Percentiles rank a stretch among this genome's conserved stretches.
phyloP scores from a whole-genome alignment of 1,284 basidiomycete species.

The Ustilago esculenta region DNA sequence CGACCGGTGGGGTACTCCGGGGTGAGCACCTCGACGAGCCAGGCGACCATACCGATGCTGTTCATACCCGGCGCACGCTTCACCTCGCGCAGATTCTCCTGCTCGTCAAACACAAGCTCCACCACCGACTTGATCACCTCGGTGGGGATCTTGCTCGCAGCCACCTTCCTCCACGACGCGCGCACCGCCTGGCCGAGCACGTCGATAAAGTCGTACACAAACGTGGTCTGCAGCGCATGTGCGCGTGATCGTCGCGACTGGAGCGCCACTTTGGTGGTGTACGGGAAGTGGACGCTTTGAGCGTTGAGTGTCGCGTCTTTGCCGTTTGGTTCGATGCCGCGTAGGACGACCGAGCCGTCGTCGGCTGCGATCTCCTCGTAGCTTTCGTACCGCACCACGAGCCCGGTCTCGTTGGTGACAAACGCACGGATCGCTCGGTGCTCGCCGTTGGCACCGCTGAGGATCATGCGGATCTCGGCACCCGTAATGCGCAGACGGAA shows the following conservation, averaged over 20 bases:
- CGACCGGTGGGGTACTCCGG: constrained; percentile 94
- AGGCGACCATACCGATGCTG: constrained; percentile 96
- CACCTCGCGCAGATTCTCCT: constrained; percentile 86
- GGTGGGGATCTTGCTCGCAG: constrained; percentile 68
- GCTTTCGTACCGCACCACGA: constrained; percentile 98
- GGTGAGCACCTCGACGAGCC: constrained; percentile 92
- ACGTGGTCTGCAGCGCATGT: constrained; percentile 97
- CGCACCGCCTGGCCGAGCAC: constrained; percentile 96
- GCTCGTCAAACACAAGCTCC: constrained; percentile 82
- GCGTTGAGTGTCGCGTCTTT: constrained; percentile 55
- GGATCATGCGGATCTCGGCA: constrained; percentile 93
- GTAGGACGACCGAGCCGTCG: constrained; percentile 90
- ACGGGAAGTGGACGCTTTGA: constrained; percentile 70
- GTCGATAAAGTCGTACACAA: constrained; percentile 97
- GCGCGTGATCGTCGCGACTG: constrained; percentile 99
- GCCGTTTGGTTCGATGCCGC: constrained; percentile 71
- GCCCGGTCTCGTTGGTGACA: constrained; percentile 98
- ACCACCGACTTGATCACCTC: constrained; percentile 68
- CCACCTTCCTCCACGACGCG: constrained; percentile 84
- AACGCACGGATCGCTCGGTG: constrained; percentile 94
- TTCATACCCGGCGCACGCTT: constrained; percentile 92
- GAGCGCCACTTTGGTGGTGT: constrained; percentile 97
- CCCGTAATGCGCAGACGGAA: constrained; percentile 98
- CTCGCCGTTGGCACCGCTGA: constrained; percentile 86
- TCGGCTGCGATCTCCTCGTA: constrained; percentile 98